Conservation (phyloP, 495 filamentous ascomycete genomes). For the Penicillium taxi region DNA sequence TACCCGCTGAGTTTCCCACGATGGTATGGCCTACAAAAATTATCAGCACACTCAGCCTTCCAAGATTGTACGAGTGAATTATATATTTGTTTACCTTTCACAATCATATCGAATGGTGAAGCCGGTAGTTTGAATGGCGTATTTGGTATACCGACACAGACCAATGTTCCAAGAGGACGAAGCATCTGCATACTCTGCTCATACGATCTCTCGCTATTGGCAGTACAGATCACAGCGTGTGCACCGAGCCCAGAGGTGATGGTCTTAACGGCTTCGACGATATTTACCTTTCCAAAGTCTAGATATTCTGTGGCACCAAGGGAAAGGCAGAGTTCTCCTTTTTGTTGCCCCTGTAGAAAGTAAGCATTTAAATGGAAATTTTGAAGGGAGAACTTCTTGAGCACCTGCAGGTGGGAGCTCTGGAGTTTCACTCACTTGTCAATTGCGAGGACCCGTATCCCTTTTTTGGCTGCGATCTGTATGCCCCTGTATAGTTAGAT, state of each 20-base stretch:
- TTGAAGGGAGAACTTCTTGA: too few relatives aligned
- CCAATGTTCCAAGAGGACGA: constrained; percentile 33
- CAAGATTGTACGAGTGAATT: background rate
- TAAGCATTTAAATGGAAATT: background rate
- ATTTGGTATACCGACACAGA: constrained; percentile 39
- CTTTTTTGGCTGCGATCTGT: constrained; percentile 37
- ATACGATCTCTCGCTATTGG: constrained; percentile 34
- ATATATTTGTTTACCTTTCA: constrained; percentile 18
- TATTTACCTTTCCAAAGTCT: constrained; percentile 33
- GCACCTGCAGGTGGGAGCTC: background rate
- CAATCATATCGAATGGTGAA: constrained; percentile 40
- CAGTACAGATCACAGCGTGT: constrained; percentile 39
- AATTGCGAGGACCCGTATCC: constrained; percentile 36
- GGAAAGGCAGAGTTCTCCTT: constrained; percentile 35
- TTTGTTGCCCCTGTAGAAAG: constrained; percentile 24
- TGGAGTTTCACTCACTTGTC: constrained; percentile 23
- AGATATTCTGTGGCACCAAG: constrained; percentile 33
- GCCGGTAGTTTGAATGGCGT: constrained; percentile 29
- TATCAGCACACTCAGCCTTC: too few relatives aligned
- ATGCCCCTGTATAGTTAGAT: constrained; percentile 23
- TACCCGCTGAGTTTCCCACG: constrained; percentile 37
- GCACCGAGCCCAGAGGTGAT: constrained; percentile 32
- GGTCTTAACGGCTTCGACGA: constrained; percentile 26
- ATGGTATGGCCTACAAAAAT: constrained; percentile 29
- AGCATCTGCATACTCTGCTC: constrained; percentile 33